A percentile compares a stretch with the other conserved stretches of the same genome.
Conservation (phyloP, 129 eudicot species). For the Arctium lappa region DNA sequence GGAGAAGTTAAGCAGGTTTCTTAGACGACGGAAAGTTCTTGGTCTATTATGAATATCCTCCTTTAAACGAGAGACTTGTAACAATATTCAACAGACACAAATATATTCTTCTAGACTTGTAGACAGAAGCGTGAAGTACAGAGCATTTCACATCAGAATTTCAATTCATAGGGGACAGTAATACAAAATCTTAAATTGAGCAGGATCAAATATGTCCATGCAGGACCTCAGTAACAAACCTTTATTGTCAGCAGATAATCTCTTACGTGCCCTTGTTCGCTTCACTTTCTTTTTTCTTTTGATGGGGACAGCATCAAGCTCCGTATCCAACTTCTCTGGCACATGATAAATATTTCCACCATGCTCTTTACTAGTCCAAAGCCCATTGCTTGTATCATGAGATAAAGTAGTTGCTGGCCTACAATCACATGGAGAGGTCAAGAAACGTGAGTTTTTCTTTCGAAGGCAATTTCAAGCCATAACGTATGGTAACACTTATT, state of each 20-base stretch:
- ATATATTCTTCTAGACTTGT: no score
- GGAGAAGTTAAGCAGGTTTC: no score
- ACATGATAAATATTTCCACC: not conserved
- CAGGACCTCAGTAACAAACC: constrained; percentile 32
- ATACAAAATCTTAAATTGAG: not conserved
- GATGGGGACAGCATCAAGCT: constrained; percentile 6
- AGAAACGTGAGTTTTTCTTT: not conserved
- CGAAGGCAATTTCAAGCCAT: not conserved
- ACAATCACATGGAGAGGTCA: constrained; percentile 2
- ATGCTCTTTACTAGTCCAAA: not conserved
- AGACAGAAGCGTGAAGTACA: no score
- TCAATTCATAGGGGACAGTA: not conserved
- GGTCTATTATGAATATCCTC: no score
- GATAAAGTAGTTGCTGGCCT: constrained; percentile 12
- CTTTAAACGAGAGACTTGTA: no score
- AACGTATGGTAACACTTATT: no score
- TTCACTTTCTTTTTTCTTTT: constrained; percentile 59
- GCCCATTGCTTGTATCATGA: not conserved
- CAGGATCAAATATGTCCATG: not conserved
- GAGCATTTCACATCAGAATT: no score
- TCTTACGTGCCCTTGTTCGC: constrained; percentile 31
- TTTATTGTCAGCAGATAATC: constrained; percentile 36
- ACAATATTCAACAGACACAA: no score
- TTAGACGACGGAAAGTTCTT: no score
- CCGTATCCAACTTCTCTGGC: constrained; percentile 16